Percentiles rank a stretch among this genome's conserved stretches.
These are phyloP conservation scores for Balansia obtecta DNA, from an alignment of 2,329 filamentous ascomycete genomes.

Conservation along the genomic window DNA sequence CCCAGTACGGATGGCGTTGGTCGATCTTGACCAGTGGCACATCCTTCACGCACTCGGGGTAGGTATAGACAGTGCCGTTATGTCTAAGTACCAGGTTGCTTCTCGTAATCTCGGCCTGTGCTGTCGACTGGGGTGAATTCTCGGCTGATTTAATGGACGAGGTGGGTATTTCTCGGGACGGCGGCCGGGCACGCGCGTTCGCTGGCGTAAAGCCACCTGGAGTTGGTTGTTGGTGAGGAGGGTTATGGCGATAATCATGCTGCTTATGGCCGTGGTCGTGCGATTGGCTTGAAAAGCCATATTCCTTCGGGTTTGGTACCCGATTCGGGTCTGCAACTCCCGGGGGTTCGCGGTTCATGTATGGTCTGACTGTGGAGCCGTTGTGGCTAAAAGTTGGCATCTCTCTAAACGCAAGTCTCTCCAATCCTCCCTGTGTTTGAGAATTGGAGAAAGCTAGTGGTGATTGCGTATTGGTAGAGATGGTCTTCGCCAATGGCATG, in stretches of 20 bases:
- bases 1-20: conserved; percentile 41
- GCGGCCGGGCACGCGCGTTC: conserved; percentile 16
- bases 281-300: conserved; percentile 4
- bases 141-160: conserved; percentile 16
- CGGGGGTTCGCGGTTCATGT: background rate
- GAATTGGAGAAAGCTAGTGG: background rate
- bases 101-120: conserved; percentile 28
- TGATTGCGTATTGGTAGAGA: background rate
- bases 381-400: conserved; percentile 1
- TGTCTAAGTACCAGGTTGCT: conserved; percentile 33
- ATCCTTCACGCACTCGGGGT: conserved; percentile 38
- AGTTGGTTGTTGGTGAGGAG: background rate
- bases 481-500: conserved; percentile 5
- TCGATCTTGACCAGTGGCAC: conserved; percentile 41
- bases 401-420: conserved; percentile 2
- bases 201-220: conserved; percentile 20
- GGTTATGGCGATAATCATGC: background rate
- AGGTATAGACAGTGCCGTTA: conserved; percentile 35
- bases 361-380: background rate
- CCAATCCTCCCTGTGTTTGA: background rate
- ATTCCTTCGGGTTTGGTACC: conserved; percentile 16
- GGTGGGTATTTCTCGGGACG: conserved; percentile 17
- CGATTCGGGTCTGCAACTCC: conserved; percentile 13
- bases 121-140: conserved; percentile 14
- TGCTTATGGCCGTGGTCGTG: background rate